phyloP scores from a whole-genome alignment of 2,329 filamentous ascomycete genomes.

The Pleoardoris graminearum region DNA sequence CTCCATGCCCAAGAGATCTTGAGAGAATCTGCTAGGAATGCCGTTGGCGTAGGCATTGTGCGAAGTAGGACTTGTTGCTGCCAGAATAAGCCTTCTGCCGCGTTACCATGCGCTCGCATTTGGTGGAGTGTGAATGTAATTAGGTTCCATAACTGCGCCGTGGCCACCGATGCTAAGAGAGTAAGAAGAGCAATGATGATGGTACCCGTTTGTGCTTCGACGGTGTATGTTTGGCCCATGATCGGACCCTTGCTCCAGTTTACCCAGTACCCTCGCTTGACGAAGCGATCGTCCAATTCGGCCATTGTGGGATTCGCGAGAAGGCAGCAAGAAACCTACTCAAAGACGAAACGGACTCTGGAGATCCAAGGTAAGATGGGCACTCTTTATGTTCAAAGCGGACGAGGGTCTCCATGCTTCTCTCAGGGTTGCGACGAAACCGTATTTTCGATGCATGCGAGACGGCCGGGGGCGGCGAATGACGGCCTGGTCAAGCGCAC shows the following conservation, averaged over 20 bases:
- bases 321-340: not conserved
- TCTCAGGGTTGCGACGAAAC: not conserved
- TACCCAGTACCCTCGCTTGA: constrained; percentile 18
- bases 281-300: constrained; percentile 17
- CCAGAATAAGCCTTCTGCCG: constrained; percentile 17
- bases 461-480: not conserved
- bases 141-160: constrained; percentile 17
- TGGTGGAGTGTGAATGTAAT: constrained; percentile 15
- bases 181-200: constrained; percentile 13
- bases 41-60: constrained; percentile 15
- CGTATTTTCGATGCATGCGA: not conserved
- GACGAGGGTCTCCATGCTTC: not conserved
- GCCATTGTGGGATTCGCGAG: constrained; percentile 5
- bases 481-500: not conserved
- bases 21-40: constrained; percentile 14
- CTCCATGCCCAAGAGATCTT: constrained; percentile 19
- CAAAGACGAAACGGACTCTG: not conserved
- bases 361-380: not conserved
- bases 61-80: constrained; percentile 20
- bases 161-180: constrained; percentile 8
- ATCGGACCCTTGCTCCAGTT: constrained; percentile 12
- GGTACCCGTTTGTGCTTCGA: constrained; percentile 1
- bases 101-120: constrained; percentile 10
- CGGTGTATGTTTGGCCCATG: constrained; percentile 16
- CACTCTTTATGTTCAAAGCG: not conserved